Conservation (phyloP, 1,284 basidiomycete genomes). For the Athelia psychrophila region DNA sequence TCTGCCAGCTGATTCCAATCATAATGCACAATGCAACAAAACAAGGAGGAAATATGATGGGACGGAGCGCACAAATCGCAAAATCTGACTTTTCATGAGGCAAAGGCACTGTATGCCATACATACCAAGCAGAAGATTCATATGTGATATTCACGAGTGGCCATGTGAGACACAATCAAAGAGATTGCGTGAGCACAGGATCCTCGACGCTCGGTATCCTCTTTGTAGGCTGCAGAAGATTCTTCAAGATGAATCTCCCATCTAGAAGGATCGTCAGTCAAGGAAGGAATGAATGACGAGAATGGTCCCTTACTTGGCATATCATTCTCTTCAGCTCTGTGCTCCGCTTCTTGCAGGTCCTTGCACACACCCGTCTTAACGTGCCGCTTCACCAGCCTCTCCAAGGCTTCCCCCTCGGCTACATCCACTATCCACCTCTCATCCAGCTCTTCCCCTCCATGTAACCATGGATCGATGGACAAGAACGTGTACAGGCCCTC, state of each 20-base stretch:
- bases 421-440: constrained; percentile 78
- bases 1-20: no score
- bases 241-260: constrained; percentile 51
- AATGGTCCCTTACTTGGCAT: constrained; percentile 61
- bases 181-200: constrained; percentile 17
- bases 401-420: constrained; percentile 55
- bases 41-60: no score
- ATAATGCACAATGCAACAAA: no score
- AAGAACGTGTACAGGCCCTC: constrained; percentile 86
- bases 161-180: not conserved
- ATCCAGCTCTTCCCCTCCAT: constrained; percentile 68
- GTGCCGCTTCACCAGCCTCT: constrained; percentile 72
- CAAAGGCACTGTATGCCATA: no score
- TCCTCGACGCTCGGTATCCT: constrained; percentile 52
- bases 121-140: no score
- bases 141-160: no score
- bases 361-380: constrained; percentile 72
- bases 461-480: constrained; percentile 68
- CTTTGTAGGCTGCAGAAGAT: constrained; percentile 55
- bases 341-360: constrained; percentile 61
- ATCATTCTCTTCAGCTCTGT: constrained; percentile 75
- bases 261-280: constrained; percentile 31
- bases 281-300: constrained; percentile 6
- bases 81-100: no score
- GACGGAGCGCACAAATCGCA: no score